Conservation (phyloP, 129 eudicot genomes). For the carrot (Daucus carota) region DNA sequence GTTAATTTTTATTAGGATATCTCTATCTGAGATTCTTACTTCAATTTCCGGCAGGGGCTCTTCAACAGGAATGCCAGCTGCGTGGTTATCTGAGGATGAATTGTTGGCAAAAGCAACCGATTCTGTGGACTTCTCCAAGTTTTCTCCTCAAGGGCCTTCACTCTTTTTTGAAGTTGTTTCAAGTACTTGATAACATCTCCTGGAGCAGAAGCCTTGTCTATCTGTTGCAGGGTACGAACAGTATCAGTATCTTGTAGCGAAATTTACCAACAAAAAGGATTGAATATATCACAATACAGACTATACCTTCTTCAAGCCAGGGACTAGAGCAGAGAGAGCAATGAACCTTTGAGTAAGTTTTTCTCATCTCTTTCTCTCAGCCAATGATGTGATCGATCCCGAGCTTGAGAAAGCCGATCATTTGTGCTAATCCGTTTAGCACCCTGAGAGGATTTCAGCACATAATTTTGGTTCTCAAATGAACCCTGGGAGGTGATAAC, state of each 20-base stretch:
- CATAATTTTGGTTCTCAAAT: conserved; percentile 30
- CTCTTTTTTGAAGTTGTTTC: conserved; percentile 74
- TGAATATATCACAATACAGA: background rate
- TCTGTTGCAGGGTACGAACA: conserved; percentile 24
- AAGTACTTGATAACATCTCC: conserved; percentile 80
- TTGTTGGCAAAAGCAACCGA: conserved; percentile 54
- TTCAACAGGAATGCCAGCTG: conserved; percentile 31
- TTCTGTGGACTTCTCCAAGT: conserved; percentile 43
- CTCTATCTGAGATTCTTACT: conserved; percentile 53
- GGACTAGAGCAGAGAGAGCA: conserved; percentile 64
- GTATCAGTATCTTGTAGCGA: background rate
- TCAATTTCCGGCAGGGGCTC: conserved; percentile 70
- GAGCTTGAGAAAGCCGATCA: conserved; percentile 38
- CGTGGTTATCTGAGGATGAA: conserved; percentile 29
- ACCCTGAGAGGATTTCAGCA: conserved; percentile 32
- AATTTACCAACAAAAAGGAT: background rate
- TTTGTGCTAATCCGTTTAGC: conserved; percentile 29
- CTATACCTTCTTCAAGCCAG: conserved; percentile 69
- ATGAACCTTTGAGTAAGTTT: conserved; percentile 67
- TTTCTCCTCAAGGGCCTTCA: conserved; percentile 68
- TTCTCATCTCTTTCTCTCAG: conserved; percentile 84
- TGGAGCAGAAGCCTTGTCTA: conserved; percentile 91
- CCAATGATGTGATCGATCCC: conserved; percentile 71
- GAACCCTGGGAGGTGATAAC: conserved; percentile 19
- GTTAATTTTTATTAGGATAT: conserved; percentile 56